Evolutionary conservation across 2,329 filamentous ascomycete species (phyloP).

Genomic region (Aspergillus ibericus): DNA sequence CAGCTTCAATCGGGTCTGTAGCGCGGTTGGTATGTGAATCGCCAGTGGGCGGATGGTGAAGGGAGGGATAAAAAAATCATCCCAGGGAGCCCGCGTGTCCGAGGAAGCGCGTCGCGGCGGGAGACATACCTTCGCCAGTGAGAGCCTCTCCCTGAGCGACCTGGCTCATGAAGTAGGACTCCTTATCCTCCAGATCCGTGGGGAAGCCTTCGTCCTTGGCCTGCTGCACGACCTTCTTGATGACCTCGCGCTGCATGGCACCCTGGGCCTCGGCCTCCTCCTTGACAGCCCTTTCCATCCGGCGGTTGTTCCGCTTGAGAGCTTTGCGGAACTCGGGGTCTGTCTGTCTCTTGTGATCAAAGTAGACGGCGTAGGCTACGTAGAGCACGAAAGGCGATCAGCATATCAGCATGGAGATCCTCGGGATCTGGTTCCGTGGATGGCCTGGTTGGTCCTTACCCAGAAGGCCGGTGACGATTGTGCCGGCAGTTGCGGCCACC

Average conservation of each 20-base stretch:
- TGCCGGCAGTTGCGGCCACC: constrained; percentile 59
- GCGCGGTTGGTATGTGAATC: constrained; percentile 29
- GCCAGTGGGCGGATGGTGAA: constrained; percentile 2
- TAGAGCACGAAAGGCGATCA: constrained; percentile 5
- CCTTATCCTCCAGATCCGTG: constrained; percentile 83
- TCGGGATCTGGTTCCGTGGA: background rate
- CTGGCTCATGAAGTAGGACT: constrained; percentile 95
- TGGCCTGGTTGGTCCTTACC: constrained; percentile 36
- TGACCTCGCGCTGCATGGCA: constrained; percentile 58
- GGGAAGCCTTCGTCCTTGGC: constrained; percentile 93
- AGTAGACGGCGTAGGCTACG: constrained; percentile 64
- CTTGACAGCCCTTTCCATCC: constrained; percentile 48
- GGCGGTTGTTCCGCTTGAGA: constrained; percentile 52
- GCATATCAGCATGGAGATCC: constrained; percentile 13
- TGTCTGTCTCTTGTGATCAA: constrained; percentile 64
- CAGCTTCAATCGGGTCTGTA: constrained; percentile 67
- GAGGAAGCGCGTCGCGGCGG: constrained; percentile 1
- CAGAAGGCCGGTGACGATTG: constrained; percentile 58
- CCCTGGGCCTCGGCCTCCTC: constrained; percentile 50
- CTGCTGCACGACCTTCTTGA: constrained; percentile 73
- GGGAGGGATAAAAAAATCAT: no score
- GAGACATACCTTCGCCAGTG: constrained; percentile 72
- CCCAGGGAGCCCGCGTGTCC: background rate
- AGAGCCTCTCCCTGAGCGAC: constrained; percentile 85
- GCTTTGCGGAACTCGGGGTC: constrained; percentile 63